Conservation (phyloP, 768 basidiomycete species). For the Phylloporus sp. region DNA sequence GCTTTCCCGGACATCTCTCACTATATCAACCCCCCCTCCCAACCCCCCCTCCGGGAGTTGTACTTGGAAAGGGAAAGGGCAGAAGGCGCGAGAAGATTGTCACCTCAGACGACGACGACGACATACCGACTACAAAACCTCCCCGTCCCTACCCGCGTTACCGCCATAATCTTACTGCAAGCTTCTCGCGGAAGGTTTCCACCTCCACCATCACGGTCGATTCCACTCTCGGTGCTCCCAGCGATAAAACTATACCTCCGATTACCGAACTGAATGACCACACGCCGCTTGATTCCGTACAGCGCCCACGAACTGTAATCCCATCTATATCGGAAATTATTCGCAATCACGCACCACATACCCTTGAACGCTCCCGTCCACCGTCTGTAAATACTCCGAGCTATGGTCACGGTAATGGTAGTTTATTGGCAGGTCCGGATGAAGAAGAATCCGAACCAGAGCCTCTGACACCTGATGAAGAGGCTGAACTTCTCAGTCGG, state of each 20-base stretch:
- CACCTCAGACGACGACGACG: slow-evolving; percentile 53
- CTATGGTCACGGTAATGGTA: slow-evolving; percentile 45
- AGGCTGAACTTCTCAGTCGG: slow-evolving; percentile 64
- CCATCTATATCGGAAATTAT: slow-evolving; percentile 91
- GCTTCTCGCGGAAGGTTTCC: slow-evolving; percentile 25
- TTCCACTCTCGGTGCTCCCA: slow-evolving; percentile 10
- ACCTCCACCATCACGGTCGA: slow-evolving; percentile 31
- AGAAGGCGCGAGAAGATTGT: slow-evolving; percentile 20
- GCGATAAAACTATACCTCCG: slow-evolving; percentile 14
- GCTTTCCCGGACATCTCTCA: slow-evolving; percentile 62
- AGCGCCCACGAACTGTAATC: slow-evolving; percentile 46
- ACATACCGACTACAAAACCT: slow-evolving; percentile 11
- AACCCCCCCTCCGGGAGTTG: slow-evolving; percentile 75
- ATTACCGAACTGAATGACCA: slow-evolving; percentile 10
- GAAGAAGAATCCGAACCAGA: slow-evolving; percentile 51
- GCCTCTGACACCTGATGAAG: slow-evolving; percentile 49
- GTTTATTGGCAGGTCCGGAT: slow-evolving; percentile 43
- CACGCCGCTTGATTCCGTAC: slow-evolving; percentile 10
- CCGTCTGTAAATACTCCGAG: slow-evolving; percentile 45
- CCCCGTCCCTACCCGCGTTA: slow-evolving; percentile 18
- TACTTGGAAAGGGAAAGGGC: slow-evolving; percentile 51
- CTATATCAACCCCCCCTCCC: slow-evolving; percentile 82
- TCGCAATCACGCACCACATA: slow-evolving; percentile 65
- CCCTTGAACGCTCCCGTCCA: slow-evolving; percentile 46
- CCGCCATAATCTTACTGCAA: slow-evolving; percentile 17